Percentiles rank a stretch among this genome's conserved stretches.
Conservation (phyloP, 2,329 filamentous ascomycete genomes). For the Alternaria tenuissima region DNA sequence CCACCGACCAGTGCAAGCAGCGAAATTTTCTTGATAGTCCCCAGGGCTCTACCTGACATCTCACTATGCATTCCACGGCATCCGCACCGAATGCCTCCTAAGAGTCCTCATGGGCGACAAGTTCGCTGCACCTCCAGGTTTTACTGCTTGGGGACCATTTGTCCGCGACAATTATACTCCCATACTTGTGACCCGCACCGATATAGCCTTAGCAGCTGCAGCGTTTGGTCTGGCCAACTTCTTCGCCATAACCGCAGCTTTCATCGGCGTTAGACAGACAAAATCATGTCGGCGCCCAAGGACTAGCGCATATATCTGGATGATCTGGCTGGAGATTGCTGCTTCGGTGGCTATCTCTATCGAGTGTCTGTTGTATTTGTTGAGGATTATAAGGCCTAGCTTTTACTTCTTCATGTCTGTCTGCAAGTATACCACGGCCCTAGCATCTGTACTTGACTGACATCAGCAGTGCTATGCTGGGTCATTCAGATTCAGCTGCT, state of each 20-base stretch:
- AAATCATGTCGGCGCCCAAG: constrained; percentile 28
- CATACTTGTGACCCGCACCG: constrained; percentile 26
- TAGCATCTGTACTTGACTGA: constrained; percentile 8
- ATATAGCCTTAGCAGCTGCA: constrained; percentile 29
- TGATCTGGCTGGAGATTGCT: constrained; percentile 58
- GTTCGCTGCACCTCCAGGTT: constrained; percentile 26
- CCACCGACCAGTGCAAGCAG: constrained; percentile 1
- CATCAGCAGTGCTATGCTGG: constrained; percentile 30
- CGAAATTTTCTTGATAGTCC: not conserved
- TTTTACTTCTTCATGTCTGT: constrained; percentile 44
- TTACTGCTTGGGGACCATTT: constrained; percentile 37
- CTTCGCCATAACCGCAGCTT: constrained; percentile 39
- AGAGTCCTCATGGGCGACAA: constrained; percentile 19
- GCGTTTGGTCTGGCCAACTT: constrained; percentile 31
- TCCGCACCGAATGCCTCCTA: constrained; percentile 3
- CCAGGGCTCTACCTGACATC: not conserved
- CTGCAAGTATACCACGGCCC: constrained; percentile 20
- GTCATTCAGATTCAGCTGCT: constrained; percentile 40
- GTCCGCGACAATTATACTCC: constrained; percentile 30
- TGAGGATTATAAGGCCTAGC: constrained; percentile 42
- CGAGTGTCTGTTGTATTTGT: constrained; percentile 46
- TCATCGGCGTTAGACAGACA: constrained; percentile 39
- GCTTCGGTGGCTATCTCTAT: constrained; percentile 54
- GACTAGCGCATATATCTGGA: constrained; percentile 54
- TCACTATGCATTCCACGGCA: not conserved